Percentiles rank a stretch among this genome's conserved stretches.
Evolutionary conservation across 495 filamentous ascomycete species (phyloP).

Genomic region (Hypoxylon lienhwacheense): DNA sequence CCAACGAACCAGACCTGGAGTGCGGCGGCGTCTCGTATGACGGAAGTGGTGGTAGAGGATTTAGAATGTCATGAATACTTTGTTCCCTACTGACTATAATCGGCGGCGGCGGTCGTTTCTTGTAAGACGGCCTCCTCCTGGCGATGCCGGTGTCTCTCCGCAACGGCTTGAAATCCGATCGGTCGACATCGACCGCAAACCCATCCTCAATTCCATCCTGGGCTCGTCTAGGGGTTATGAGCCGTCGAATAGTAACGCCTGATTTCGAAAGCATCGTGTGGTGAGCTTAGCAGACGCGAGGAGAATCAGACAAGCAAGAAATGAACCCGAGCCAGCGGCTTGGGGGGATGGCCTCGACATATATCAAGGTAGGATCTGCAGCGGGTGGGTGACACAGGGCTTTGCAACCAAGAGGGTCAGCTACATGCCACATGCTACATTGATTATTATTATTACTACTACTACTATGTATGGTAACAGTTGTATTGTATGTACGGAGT

Average conservation of each 20-base stretch:
- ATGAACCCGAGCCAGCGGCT: slow-evolving; percentile 13
- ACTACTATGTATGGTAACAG: too few species aligned
- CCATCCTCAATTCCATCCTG: slow-evolving; percentile 41
- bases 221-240: slow-evolving; percentile 44
- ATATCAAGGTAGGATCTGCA: slow-evolving; percentile 35
- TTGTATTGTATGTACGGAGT: too few species aligned
- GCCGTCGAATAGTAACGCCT: slow-evolving; percentile 48
- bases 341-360: slow-evolving; percentile 39
- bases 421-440: slow-evolving; percentile 25
- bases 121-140: slow-evolving; percentile 34
- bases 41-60: slow-evolving; percentile 46
- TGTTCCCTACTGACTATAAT: slow-evolving; percentile 46
- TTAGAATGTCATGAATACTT: slow-evolving; percentile 44
- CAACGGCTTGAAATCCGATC: slow-evolving; percentile 16
- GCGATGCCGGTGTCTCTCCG: slow-evolving; percentile 37
- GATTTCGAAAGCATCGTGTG: slow-evolving; percentile 49
- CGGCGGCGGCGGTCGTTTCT: slow-evolving; percentile 34
- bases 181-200: slow-evolving; percentile 39
- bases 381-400: slow-evolving; percentile 36
- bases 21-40: slow-evolving; percentile 43
- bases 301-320: slow-evolving; percentile 29
- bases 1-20: slow-evolving; percentile 53
- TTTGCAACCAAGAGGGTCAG: slow-evolving; percentile 32
- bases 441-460: slow-evolving; percentile 16
- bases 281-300: slow-evolving; percentile 27